Conservation (phyloP, 2,329 filamentous ascomycete species). For the Cercospora beticola region DNA sequence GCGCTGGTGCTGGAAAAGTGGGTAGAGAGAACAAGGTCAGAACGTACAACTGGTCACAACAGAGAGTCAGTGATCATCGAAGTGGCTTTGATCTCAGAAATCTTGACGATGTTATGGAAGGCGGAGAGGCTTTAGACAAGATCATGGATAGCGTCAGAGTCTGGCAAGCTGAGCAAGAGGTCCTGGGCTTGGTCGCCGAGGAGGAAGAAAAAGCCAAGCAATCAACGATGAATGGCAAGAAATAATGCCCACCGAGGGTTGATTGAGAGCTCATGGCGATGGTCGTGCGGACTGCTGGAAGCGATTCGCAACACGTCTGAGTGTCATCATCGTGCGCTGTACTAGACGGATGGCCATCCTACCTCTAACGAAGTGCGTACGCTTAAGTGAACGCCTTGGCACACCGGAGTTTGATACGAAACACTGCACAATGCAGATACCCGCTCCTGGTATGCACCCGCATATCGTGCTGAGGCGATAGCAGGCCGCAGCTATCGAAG, state of each 20-base stretch:
- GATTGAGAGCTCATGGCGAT: not conserved
- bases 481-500: not conserved
- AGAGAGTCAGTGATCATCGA: slow-evolving; percentile 85
- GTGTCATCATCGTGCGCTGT: not conserved
- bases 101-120: slow-evolving; percentile 74
- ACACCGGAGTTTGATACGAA: not conserved
- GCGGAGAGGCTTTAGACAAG: slow-evolving; percentile 68
- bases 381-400: not conserved
- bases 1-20: slow-evolving; percentile 74
- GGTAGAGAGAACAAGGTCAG: slow-evolving; percentile 91
- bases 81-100: slow-evolving; percentile 78
- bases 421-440: not conserved
- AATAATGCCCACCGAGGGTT: not conserved
- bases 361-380: not conserved
- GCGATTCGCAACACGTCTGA: not conserved
- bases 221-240: not conserved
- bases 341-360: not conserved
- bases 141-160: slow-evolving; percentile 75
- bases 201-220: slow-evolving; percentile 30
- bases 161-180: slow-evolving; percentile 74
- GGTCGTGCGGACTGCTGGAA: not conserved
- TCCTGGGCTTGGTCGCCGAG: slow-evolving; percentile 58
- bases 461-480: not conserved
- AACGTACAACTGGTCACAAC: slow-evolving; percentile 80
- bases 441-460: not conserved